Evolutionary conservation across 1,284 basidiomycete species (phyloP), one percentile per base, ranked within the genome.

Genomic region (Sporisorium sorghi): DNA sequence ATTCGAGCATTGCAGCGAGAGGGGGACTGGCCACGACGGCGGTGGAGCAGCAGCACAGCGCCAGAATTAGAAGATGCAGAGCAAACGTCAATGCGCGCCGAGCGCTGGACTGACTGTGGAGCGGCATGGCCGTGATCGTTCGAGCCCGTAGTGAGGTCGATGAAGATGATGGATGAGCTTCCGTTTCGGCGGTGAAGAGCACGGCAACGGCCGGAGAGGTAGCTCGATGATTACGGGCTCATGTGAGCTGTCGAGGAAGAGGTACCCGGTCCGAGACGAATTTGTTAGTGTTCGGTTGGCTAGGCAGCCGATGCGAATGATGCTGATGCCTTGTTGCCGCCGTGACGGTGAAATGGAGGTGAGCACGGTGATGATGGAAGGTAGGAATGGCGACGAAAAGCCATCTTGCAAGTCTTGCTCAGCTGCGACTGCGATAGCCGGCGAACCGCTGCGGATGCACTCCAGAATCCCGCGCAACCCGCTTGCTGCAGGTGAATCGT

Each of bases 1-100:
- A 10, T 44, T 60, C 51, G 35, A 70, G 57, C 21, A 32, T 17
- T 14, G 39, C n/a, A n/a, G n/a, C 7, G 9, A 14, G 15, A 15
- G 60, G 52, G 10, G 67, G 60, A n/a, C 48, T 60, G 12, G 61
- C 61, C 19, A 28, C 8, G 30, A 39, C 56, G 14, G 32, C 33
- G 3, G 52, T 10, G n/a, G 46, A 40, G 30, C 39, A 33, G 4
- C 19, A 33, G 4, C 19, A 53, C 21, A 50, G n/a, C 21, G 53
- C 37, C 12, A 59, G 12, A 40, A 28, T 19, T 21, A 69, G 3
- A 3, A 68, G 49, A 5, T 23, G 26, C 12, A 62, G 35, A 7
- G 26, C 8, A 28, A 59, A 2, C 50, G 51, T 32, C 14, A 46
- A 30, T 23, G 57, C n/a, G 44, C 61, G 39, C 53, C 60, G 43